A percentile compares a stretch with the other conserved stretches of the same genome.
Evolutionary conservation across 805 yeast species (phyloP).

Genomic region (Candida broadrunensis): DNA sequence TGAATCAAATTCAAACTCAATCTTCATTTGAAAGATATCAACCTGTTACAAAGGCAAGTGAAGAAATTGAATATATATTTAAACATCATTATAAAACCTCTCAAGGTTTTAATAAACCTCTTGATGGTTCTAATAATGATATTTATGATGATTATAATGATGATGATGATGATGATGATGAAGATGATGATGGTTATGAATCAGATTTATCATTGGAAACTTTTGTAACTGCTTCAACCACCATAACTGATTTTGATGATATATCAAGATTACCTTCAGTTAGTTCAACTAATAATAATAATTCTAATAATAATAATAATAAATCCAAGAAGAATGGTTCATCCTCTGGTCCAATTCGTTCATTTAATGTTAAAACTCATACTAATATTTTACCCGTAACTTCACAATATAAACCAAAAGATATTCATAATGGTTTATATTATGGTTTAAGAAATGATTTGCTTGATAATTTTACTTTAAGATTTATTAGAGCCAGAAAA

Average conservation of each 20-base stretch:
- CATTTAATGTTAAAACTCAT: slow-evolving; percentile 9
- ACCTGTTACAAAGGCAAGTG: slow-evolving; percentile 19
- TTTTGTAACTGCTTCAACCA: slow-evolving; percentile 30
- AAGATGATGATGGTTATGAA: slow-evolving; percentile 10
- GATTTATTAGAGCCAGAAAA: slow-evolving; percentile 85
- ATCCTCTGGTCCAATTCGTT: background rate
- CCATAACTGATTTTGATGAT: slow-evolving; percentile 18
- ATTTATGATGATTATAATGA: slow-evolving; percentile 18
- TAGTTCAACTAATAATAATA: background rate
- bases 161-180: slow-evolving; percentile 13
- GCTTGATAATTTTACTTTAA: slow-evolving; percentile 73
- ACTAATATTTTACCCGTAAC: slow-evolving; percentile 48
- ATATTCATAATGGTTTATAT: slow-evolving; percentile 48
- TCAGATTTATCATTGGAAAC: slow-evolving; percentile 28
- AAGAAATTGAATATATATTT: slow-evolving; percentile 16
- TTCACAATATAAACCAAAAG: slow-evolving; percentile 49
- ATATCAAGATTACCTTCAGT: slow-evolving; percentile 3
- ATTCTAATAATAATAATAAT: background rate
- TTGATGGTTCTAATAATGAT: slow-evolving; percentile 6
- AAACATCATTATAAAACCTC: slow-evolving; percentile 14
- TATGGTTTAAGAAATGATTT: slow-evolving; percentile 57
- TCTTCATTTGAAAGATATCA: slow-evolving; percentile 23
- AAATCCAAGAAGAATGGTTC: background rate
- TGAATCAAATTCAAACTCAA: slow-evolving; percentile 23
- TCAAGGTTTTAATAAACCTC: too few relatives aligned